Evolutionary conservation across 2,329 filamentous ascomycete genomes (phyloP).

Genomic region (Blastomyces parvus): DNA sequence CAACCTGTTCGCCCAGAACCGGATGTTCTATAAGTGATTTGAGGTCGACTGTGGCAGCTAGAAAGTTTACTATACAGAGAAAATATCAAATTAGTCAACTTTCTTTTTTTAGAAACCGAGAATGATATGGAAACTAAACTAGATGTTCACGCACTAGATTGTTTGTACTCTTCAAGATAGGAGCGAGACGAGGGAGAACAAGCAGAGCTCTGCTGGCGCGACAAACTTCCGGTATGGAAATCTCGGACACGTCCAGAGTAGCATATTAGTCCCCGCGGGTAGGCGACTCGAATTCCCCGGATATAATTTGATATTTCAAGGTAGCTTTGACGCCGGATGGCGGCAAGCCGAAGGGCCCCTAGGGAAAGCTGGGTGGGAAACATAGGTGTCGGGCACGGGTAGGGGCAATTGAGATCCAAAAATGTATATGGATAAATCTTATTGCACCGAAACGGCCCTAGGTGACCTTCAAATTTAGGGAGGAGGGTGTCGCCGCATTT

Average conservation of each 20-base stretch:
- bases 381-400: slow-evolving; percentile 14
- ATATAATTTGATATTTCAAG: slow-evolving; percentile 32
- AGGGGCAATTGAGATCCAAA: background rate
- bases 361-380: slow-evolving; percentile 13
- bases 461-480: background rate
- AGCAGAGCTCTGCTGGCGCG: slow-evolving; percentile 18
- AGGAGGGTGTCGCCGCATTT: background rate
- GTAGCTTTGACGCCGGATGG: slow-evolving; percentile 27
- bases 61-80: slow-evolving; percentile 38
- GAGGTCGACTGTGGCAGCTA: slow-evolving; percentile 36
- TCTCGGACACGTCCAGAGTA: background rate
- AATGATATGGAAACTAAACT: background rate
- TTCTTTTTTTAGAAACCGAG: background rate
- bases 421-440: background rate
- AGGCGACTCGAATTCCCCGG: slow-evolving; percentile 17
- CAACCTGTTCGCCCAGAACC: slow-evolving; percentile 36
- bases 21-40: slow-evolving; percentile 26
- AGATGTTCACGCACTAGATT: slow-evolving; percentile 29
- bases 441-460: background rate
- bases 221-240: slow-evolving; percentile 7
- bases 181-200: slow-evolving; percentile 15
- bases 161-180: slow-evolving; percentile 38
- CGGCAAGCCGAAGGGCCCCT: slow-evolving; percentile 10
- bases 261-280: slow-evolving; percentile 5
- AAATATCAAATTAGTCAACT: background rate